Evolutionary conservation across 306 rosid genomes (phyloP).

Genomic region (Fragaria vesca): DNA sequence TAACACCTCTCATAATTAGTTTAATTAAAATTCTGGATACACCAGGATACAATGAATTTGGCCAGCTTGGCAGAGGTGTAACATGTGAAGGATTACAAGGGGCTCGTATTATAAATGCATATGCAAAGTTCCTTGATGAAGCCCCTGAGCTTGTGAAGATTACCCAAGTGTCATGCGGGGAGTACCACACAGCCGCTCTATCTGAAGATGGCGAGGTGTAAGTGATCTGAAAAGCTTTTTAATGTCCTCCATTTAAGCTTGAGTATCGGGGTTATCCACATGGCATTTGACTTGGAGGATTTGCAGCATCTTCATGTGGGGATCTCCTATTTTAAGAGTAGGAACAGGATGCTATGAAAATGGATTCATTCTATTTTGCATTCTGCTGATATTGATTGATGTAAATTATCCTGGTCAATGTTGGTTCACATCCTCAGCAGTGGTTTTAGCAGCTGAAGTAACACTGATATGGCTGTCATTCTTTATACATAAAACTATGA

Average conservation of each 20-base stretch:
- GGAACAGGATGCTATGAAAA: slow-evolving; percentile 55
- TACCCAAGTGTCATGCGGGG: slow-evolving; percentile 94
- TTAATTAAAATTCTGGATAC: slow-evolving; percentile 47
- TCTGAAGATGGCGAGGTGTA: slow-evolving; percentile 95
- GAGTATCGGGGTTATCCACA: slow-evolving; percentile 65
- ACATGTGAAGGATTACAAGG: slow-evolving; percentile 93
- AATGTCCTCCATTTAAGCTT: slow-evolving; percentile 50
- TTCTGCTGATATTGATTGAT: slow-evolving; percentile 2
- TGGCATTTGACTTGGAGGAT: slow-evolving; percentile 39
- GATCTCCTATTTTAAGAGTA: slow-evolving; percentile 46
- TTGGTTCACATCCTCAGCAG: not conserved
- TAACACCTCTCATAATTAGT: slow-evolving; percentile 29
- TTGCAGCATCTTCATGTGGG: slow-evolving; percentile 36
- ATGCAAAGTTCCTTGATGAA: slow-evolving; percentile 89
- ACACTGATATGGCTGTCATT: not conserved
- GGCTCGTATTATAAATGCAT: slow-evolving; percentile 72
- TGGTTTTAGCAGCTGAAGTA: not conserved
- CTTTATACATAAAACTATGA: not conserved
- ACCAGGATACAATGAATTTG: slow-evolving; percentile 95
- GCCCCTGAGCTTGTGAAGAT: slow-evolving; percentile 92
- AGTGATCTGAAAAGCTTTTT: slow-evolving; percentile 71
- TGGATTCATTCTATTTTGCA: slow-evolving; percentile 56
- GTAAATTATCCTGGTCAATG: not conserved
- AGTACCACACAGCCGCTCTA: slow-evolving; percentile 91
- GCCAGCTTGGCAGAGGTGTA: slow-evolving; percentile 97